Percentiles rank a stretch among this genome's conserved stretches.
Evolutionary conservation across 2,329 filamentous ascomycete genomes (phyloP).

Genomic region (Exophiala oligosperma): DNA sequence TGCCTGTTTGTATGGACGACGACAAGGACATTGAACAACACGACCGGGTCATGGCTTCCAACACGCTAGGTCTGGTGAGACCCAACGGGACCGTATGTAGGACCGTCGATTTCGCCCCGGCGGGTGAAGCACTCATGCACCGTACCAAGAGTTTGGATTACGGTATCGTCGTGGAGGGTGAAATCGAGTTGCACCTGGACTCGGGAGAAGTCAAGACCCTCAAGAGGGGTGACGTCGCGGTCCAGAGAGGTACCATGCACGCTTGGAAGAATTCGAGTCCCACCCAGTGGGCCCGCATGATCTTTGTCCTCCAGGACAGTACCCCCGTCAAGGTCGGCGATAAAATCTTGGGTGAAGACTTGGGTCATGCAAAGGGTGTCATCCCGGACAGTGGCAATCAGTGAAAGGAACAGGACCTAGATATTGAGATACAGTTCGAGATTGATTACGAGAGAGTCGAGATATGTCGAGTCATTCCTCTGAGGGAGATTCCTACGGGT

Average conservation of each 20-base stretch:
- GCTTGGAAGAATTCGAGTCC: constrained; percentile 39
- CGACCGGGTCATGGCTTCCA: constrained; percentile 28
- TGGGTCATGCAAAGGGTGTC: constrained; percentile 10
- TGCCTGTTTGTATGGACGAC: constrained; percentile 35
- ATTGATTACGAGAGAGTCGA: too few relatives aligned
- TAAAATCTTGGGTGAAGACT: constrained; percentile 9
- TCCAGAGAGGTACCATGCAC: constrained; percentile 50
- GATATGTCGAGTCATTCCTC: too few relatives aligned
- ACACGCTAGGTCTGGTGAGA: constrained; percentile 37
- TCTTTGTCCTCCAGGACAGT: constrained; percentile 16
- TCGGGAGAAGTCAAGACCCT: constrained; percentile 48
- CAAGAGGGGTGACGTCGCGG: constrained; percentile 52
- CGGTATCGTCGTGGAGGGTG: constrained; percentile 55
- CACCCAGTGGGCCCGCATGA: constrained; percentile 13
- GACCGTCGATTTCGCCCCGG: constrained; percentile 48
- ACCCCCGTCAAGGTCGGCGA: constrained; percentile 1
- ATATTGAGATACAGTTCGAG: too few relatives aligned
- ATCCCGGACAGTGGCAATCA: constrained; percentile 1
- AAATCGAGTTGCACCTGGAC: constrained; percentile 52
- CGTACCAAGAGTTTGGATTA: constrained; percentile 56
- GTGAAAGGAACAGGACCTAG: neutral
- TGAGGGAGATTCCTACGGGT: too few relatives aligned
- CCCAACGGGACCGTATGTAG: constrained; percentile 11
- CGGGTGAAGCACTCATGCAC: constrained; percentile 48
- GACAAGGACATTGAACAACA: constrained; percentile 36